Base-by-base conservation (phyloP, 306 rosid genomes). In the Quercus parvula region DNA sequence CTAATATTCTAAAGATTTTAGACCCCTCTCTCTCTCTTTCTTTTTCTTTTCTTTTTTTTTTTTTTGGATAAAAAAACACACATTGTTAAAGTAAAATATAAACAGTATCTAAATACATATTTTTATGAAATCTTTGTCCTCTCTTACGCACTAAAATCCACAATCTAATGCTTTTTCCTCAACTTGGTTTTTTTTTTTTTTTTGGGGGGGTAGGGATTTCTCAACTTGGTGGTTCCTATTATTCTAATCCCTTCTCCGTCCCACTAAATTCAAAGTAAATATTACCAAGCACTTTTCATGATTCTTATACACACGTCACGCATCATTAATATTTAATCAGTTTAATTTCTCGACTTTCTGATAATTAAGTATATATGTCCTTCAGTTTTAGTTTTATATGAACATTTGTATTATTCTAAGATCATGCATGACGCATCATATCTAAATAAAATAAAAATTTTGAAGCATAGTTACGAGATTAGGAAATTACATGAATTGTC, bases 71-170 rank as follows among this genome's bases (percentile, higher is more conserved):
- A 30, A 4, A 33, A 6, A 35, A 38, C 44, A 38, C 44, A 38
- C 44, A 11, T 46, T 46, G 54, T 46, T 46, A 9, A 46, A 46
- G 54, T 46, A 46, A 46, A 46, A 46, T 9, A 12, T 46, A 46
- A 12, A 46, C 0, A 0, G 54, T 49, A 49, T 49, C 54, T 6
- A 4, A 64, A 30, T 30, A 5, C 15, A 7, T 72, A 54, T 73
- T 80, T 64, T 35, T 11, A 10, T 64, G 76, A 59, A 84, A 84
- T 79, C 84, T 75, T 71, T 75, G 78, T 71, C 86, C 77, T 52
- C 80, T 49, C 55, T 41, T 30, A 55, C 17, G 38, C 31, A 15
- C 11, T 62, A 55, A 71, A 44, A 44, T 46, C 24, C 6, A 7
- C 46, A 31, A 52, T 76, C 24, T 27, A 67, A 58, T 13, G 15